Base-by-base conservation (phyloP, 176 grass and related monocot species). In the Pontederia paniculata region DNA sequence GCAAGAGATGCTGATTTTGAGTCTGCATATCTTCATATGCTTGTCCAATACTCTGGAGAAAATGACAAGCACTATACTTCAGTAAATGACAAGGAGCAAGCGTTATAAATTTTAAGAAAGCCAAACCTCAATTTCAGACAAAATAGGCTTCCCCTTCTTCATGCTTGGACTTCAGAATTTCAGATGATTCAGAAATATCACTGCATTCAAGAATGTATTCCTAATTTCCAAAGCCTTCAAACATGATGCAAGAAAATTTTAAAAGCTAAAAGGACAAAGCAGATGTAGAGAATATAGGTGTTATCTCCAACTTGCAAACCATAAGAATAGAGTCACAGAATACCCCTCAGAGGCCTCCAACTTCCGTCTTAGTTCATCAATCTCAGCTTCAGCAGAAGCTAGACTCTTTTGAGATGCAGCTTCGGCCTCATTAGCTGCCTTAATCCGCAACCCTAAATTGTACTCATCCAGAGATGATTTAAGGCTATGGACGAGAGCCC, bases 401-500 rank as follows among this genome's bases (percentile, higher is more conserved):
- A 99, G 65, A 55, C 67, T 88, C 76, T 88, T 84, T 73, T 99
- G 94, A 61, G 94, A 93, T 62, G 76, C 60, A 66, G 94, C 87
- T 76, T 99, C 94, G 70, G 83, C 80, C 93, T 99, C 87, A 80
- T 88, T 99, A 48, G 83, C 94, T 57, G 67, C 78, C 70, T 88
- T 99, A 74, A 99, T 87, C 74, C 81, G 78, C 46, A 75, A 67
- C 70, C 93, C 94, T 62, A 99, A 78, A 56, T 79, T 99, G 70
- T 73, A 76, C 53, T 88, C 94, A 85, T 88, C 81, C 63, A 93
- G 94, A 73, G 81, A 93, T 52, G 48, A 74, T 93, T 82, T 99
- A 44, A 99, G 83, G 60, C 59, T 50, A 19, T 99, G 72, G 37
- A 79, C 80, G 55, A 42, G 54, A 78, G 83, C 83, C 87, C 94